Evolutionary conservation across 371 early-diverging fungal species (phyloP).

Genomic region (Actinomortierella ambigua): DNA sequence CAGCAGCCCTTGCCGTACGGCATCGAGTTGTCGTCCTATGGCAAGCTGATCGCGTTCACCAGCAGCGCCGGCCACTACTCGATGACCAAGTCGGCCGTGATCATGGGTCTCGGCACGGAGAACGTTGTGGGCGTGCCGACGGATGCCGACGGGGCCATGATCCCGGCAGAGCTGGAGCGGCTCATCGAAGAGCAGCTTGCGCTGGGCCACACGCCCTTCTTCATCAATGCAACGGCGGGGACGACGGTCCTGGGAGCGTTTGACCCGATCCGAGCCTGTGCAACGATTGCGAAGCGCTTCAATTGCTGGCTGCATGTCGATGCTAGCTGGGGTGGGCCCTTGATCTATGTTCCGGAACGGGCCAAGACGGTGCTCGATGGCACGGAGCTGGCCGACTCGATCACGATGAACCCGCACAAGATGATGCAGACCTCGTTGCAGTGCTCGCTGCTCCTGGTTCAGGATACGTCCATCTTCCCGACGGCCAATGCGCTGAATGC

Average conservation of each 20-base stretch:
- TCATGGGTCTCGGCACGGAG: slow-evolving; percentile 77
- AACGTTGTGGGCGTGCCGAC: slow-evolving; percentile 73
- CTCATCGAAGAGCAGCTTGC: slow-evolving; percentile 52
- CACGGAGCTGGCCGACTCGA: slow-evolving; percentile 67
- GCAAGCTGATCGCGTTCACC: slow-evolving; percentile 72
- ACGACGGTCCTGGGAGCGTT: slow-evolving; percentile 89
- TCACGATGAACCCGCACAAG: slow-evolving; percentile 89
- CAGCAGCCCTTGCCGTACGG: slow-evolving; percentile 14
- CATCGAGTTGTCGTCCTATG: slow-evolving; percentile 36
- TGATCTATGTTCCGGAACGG: slow-evolving; percentile 57
- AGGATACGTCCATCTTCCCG: slow-evolving; percentile 55
- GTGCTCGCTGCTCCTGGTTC: slow-evolving; percentile 80
- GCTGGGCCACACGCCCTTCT: slow-evolving; percentile 68
- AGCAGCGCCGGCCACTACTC: slow-evolving; percentile 82
- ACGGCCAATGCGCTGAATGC: slow-evolving; percentile 69
- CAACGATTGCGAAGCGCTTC: slow-evolving; percentile 62
- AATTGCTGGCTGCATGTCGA: slow-evolving; percentile 87
- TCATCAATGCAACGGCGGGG: slow-evolving; percentile 86
- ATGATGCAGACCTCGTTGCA: slow-evolving; percentile 84
- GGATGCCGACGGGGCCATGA: slow-evolving; percentile 71
- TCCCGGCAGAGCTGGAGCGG: slow-evolving; percentile 57
- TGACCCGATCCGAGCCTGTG: slow-evolving; percentile 73
- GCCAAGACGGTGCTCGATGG: slow-evolving; percentile 56
- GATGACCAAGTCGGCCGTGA: slow-evolving; percentile 76
- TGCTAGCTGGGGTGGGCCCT: slow-evolving; percentile 87